Evolutionary conservation across 208 protist species (phyloP), one percentile per base, ranked within the genome.

Genomic region (Crithidia thermophila): DNA sequence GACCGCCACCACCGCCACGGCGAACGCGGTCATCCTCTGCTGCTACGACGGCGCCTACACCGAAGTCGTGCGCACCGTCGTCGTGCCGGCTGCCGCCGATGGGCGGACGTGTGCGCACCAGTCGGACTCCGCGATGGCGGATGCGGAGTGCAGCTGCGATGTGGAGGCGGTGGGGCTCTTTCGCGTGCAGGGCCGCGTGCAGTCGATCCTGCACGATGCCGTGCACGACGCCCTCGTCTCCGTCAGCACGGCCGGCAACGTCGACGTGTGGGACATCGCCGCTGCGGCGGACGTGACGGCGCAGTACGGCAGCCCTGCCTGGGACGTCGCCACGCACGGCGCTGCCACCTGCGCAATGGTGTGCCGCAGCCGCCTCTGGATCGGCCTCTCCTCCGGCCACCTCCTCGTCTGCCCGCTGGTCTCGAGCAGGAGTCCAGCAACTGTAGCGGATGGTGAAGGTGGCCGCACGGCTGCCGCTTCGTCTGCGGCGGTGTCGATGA

Each of bases 191-290:
- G 85, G 82, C 39, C 46, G 51, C 43, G 25, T 85, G 10, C 31
- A 51, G 49, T 40, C 21, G 3, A n/a, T 91, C 10, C 42, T 82
- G 23, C 30, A 81, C 39, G 81, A 83, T 33, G 27, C 60, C 27
- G 43, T 23, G 8, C 16, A 45, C 18, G 49, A 69, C 49, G 39
- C 59, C 14, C 67, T 87, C 28, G 34, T 90, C 9, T 76, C 81
- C 28, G 51, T 91, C 37, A 76, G 75, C 21, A 52, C 72, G n/a
- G 57, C 55, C 27, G 85, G 85, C 25, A 68, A 82, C 59, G 75
- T 91, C 0, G 85, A 91, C 40, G 75, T 88, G 36, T 91, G 85
- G 85, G 79, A 82, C 47, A 64, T 64, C 57, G 59, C 27, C 4
- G 47, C 23, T 3, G 72, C 55, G n/a, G 11, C 23, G 2, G 85